Evolutionary conservation across 1,284 basidiomycete species (phyloP).

Genomic region (Anthracocystis setariae): DNA sequence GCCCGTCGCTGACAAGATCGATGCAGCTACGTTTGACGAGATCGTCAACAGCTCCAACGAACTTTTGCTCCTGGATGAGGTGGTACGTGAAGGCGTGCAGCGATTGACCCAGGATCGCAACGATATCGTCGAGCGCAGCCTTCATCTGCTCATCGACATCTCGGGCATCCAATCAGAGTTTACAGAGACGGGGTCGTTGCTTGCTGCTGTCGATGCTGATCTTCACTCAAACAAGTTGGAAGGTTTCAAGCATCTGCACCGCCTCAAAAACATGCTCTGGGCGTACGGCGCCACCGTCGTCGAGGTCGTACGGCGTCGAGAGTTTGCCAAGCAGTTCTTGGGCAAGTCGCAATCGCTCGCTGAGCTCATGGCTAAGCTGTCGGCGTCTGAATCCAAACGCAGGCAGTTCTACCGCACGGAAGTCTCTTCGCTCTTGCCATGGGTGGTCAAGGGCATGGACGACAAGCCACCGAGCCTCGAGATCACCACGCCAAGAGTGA

Average conservation of each 20-base stretch:
- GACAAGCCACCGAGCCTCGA: conserved; percentile 58
- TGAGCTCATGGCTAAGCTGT: conserved; percentile 64
- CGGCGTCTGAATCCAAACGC: conserved; percentile 53
- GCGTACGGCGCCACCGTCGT: conserved; percentile 91
- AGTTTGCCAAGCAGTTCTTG: conserved; percentile 72
- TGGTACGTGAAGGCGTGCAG: conserved; percentile 49
- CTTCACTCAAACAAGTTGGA: conserved; percentile 69
- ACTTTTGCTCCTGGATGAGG: conserved; percentile 55
- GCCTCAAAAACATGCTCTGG: conserved; percentile 88
- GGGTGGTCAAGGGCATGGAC: conserved; percentile 59
- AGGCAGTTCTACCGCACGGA: conserved; percentile 51
- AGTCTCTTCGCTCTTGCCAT: conserved; percentile 55
- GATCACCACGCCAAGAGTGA: conserved; percentile 55
- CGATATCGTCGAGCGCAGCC: conserved; percentile 58
- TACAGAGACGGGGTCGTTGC: conserved; percentile 51
- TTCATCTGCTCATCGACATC: conserved; percentile 63
- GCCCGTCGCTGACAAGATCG: conserved; percentile 58
- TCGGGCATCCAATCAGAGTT: conserved; percentile 66
- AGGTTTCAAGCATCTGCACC: conserved; percentile 87
- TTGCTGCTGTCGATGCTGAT: conserved; percentile 57
- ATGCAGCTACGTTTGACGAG: conserved; percentile 30
- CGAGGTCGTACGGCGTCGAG: conserved; percentile 87
- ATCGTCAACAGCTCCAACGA: conserved; percentile 49
- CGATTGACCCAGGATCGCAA: conserved; percentile 63
- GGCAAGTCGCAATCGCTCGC: conserved; percentile 58